phyloP scores from a whole-genome alignment of 345 rosid species.

The Streptanthus diversifolius region DNA sequence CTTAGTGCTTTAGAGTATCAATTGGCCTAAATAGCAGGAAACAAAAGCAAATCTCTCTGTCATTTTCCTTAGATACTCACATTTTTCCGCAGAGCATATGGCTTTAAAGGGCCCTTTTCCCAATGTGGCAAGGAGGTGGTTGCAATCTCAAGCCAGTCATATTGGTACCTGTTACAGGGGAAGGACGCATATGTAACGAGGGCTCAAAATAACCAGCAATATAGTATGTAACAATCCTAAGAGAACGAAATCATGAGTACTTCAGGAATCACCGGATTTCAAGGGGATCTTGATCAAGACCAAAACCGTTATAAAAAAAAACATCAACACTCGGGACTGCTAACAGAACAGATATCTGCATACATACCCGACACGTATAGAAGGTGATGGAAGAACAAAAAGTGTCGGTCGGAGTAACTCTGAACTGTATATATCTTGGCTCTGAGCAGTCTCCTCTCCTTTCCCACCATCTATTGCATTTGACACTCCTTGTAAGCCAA shows the following conservation, averaged over 20 bases:
- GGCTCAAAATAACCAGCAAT: slow-evolving; percentile 8
- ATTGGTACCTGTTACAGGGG: slow-evolving; percentile 71
- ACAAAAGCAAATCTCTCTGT: slow-evolving; percentile 10
- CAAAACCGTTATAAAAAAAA: background rate
- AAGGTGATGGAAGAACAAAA: slow-evolving; percentile 84
- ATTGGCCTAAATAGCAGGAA: background rate
- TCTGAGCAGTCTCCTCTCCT: slow-evolving; percentile 67
- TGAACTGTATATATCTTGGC: slow-evolving; percentile 56
- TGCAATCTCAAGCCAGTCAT: slow-evolving; percentile 96
- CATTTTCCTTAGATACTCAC: slow-evolving; percentile 42
- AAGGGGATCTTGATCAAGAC: slow-evolving; percentile 7
- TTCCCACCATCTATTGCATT: slow-evolving; percentile 55
- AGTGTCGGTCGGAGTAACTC: slow-evolving; percentile 76
- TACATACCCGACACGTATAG: slow-evolving; percentile 91
- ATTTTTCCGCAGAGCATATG: slow-evolving; percentile 79
- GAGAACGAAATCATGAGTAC: background rate
- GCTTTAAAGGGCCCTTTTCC: slow-evolving; percentile 99
- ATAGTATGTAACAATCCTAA: background rate
- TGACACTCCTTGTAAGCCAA: slow-evolving; percentile 33
- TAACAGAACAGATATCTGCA: slow-evolving; percentile 11
- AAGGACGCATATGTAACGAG: slow-evolving; percentile 1
- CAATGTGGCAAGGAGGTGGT: slow-evolving; percentile 75
- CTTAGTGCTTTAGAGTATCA: slow-evolving; percentile 4
- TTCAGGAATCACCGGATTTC: background rate
- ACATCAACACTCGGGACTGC: background rate